phyloP scores from a whole-genome alignment of 2,329 filamentous ascomycete genomes.

The Zasmidium cellare region DNA sequence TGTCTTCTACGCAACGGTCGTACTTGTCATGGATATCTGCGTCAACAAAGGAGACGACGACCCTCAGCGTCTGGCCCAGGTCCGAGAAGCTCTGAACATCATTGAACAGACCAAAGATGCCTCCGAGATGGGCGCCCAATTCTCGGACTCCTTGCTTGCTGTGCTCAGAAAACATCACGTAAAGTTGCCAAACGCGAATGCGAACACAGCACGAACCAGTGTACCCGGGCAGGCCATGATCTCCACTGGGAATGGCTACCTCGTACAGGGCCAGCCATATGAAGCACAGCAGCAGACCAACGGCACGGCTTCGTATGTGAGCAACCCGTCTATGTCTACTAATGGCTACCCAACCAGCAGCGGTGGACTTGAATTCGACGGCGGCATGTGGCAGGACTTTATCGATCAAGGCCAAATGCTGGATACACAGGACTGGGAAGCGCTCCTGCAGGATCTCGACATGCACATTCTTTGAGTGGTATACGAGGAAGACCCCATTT shows the following conservation, averaged over 20 bases:
- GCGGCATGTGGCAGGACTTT: conserved; percentile 26
- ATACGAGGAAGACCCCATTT: neutral
- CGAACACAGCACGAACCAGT: neutral
- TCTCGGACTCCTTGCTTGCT: conserved; percentile 25
- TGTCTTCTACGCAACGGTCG: conserved; percentile 28
- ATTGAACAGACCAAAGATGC: conserved; percentile 20
- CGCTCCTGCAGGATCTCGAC: conserved; percentile 24
- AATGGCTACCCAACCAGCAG: neutral
- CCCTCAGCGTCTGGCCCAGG: conserved; percentile 14
- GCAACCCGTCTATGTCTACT: neutral
- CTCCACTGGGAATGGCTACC: neutral
- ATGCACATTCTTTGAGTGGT: conserved; percentile 8
- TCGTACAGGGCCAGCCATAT: neutral
- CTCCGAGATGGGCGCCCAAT: conserved; percentile 18
- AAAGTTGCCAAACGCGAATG: conserved; percentile 10
- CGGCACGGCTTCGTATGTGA: neutral
- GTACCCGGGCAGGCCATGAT: neutral
- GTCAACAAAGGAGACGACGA: conserved; percentile 22
- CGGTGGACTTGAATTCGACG: conserved; percentile 21
- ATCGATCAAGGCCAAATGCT: conserved; percentile 20
- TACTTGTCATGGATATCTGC: conserved; percentile 31
- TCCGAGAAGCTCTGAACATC: conserved; percentile 26
- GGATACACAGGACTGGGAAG: conserved; percentile 22
- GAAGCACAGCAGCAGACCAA: neutral
- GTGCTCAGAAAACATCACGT: conserved; percentile 28